Evolutionary conservation across 805 yeast species (phyloP).

Genomic region (Spathaspora girioi): DNA sequence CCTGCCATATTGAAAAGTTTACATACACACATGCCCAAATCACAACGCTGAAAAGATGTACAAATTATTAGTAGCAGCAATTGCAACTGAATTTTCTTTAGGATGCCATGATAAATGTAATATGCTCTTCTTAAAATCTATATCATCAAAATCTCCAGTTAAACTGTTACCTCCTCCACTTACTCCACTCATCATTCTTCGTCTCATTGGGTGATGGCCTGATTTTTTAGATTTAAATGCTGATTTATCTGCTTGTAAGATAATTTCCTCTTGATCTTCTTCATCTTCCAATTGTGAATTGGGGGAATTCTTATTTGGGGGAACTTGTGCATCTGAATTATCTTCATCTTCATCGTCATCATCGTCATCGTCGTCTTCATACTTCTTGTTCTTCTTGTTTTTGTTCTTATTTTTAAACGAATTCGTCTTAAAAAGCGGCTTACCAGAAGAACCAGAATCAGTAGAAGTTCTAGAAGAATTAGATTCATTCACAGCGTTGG

Average conservation of each 20-base stretch:
- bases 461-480: neutral
- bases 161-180: conserved; percentile 36
- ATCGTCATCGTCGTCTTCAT: conserved; percentile 38
- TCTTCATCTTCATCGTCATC: conserved; percentile 20
- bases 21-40: neutral
- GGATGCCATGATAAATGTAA: conserved; percentile 99
- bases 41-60: conserved; percentile 72
- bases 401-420: conserved; percentile 8
- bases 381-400: conserved; percentile 11
- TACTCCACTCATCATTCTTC: conserved; percentile 48
- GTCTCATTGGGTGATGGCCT: conserved; percentile 38
- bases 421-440: conserved; percentile 12
- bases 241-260: conserved; percentile 95
- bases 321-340: conserved; percentile 13
- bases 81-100: conserved; percentile 90
- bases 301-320: conserved; percentile 29
- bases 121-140: conserved; percentile 92
- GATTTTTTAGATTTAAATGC: conserved; percentile 83
- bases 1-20: too few relatives aligned
- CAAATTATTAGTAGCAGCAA: conserved; percentile 95
- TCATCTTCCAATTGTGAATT: conserved; percentile 23
- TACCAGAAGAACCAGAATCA: conserved; percentile 3
- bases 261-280: conserved; percentile 53
- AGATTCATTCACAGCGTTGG: conserved; percentile 50
- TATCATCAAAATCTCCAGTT: conserved; percentile 60